These are phyloP conservation scores for Sphagnum magellanicum DNA, from an alignment of 228 moss, liverwort and hornwort species.

Conservation along the genomic window DNA sequence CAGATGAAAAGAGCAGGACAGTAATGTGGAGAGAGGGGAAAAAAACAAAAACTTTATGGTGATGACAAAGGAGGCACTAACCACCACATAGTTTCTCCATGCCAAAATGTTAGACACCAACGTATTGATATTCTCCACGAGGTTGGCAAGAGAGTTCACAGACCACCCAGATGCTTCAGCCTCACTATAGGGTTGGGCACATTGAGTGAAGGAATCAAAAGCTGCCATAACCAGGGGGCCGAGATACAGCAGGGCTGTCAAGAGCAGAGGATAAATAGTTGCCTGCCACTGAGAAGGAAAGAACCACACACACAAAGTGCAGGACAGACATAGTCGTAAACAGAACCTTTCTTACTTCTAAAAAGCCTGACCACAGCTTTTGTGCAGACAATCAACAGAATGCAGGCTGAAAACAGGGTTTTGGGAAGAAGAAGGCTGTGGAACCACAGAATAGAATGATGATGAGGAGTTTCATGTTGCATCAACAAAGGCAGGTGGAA, in stretches of 20 bases:
- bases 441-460: too few species aligned
- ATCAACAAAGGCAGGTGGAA: too few species aligned
- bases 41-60: background rate
- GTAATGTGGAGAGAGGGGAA: background rate
- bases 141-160: constrained; percentile 19
- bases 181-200: constrained; percentile 15
- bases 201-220: constrained; percentile 25
- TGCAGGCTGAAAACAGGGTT: background rate
- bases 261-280: constrained; percentile 51
- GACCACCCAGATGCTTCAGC: constrained; percentile 19
- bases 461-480: too few species aligned
- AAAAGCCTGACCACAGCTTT: background rate
- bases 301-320: background rate
- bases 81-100: constrained; percentile 93
- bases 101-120: constrained; percentile 54
- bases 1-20: background rate
- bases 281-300: constrained; percentile 74
- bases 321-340: constrained; percentile 11
- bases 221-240: constrained; percentile 78
- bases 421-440: background rate
- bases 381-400: background rate
- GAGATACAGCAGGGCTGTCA: constrained; percentile 84
- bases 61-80: constrained; percentile 1
- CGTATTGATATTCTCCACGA: constrained; percentile 14
- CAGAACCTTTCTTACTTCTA: background rate